A percentile compares a stretch with the other conserved stretches of the same genome.
Evolutionary conservation across 768 basidiomycete species (phyloP).

Genomic region (Termitomyces sp.): DNA sequence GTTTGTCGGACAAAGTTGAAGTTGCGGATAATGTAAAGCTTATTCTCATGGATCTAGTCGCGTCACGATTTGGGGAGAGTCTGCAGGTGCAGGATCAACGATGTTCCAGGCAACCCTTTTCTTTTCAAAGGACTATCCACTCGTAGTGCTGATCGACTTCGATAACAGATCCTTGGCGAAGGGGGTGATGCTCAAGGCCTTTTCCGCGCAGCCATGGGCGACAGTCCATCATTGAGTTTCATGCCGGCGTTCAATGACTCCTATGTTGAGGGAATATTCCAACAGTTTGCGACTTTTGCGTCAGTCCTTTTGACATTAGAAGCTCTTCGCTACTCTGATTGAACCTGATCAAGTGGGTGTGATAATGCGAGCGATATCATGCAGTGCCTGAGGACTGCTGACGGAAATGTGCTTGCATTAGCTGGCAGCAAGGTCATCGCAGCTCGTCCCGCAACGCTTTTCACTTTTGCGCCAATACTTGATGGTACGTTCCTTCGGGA

Average conservation of each 20-base stretch:
- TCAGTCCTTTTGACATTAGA: conserved; percentile 14
- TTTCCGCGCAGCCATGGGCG: conserved; percentile 37
- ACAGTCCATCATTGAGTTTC: conserved; percentile 35
- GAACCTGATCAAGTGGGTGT: conserved; percentile 11
- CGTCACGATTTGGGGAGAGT: conserved; percentile 38
- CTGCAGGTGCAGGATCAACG: conserved; percentile 35
- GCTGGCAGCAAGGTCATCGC: conserved; percentile 26
- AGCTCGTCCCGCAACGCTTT: conserved; percentile 27
- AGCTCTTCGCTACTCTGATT: background rate
- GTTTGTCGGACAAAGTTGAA: conserved; percentile 12
- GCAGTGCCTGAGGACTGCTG: conserved; percentile 21
- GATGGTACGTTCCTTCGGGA: conserved; percentile 28
- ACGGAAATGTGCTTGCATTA: conserved; percentile 19
- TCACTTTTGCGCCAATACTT: conserved; percentile 31
- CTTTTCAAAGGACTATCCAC: background rate
- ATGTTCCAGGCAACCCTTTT: conserved; percentile 30
- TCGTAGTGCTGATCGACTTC: background rate
- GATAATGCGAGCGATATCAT: conserved; percentile 11
- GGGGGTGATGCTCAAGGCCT: conserved; percentile 30
- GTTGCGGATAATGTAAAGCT: background rate
- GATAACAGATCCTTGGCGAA: conserved; percentile 29
- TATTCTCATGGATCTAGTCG: conserved; percentile 17
- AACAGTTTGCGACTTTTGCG: conserved; percentile 29
- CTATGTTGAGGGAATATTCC: conserved; percentile 29
- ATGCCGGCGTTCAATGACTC: conserved; percentile 25